Evolutionary conservation across 2,329 filamentous ascomycete species (phyloP).

Genomic region (Spiromastix sp.): DNA sequence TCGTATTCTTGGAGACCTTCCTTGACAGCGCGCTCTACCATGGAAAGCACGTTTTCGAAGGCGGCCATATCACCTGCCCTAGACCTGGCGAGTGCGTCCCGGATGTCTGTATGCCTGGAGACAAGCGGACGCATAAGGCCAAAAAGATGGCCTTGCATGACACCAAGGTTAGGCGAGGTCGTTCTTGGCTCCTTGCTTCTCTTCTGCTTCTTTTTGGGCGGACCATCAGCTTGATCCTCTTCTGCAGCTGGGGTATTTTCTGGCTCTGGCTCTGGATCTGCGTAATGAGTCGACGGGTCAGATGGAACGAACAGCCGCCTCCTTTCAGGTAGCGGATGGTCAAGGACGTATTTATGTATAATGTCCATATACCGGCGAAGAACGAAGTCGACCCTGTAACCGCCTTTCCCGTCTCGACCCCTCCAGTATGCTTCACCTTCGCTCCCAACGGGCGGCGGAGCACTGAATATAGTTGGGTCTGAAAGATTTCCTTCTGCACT

Average conservation of each 20-base stretch:
- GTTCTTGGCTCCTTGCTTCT: conserved; percentile 33
- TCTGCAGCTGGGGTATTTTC: conserved; percentile 17
- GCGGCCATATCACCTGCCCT: conserved; percentile 60
- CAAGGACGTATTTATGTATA: conserved; percentile 66
- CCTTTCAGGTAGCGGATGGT: conserved; percentile 52
- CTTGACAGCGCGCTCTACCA: conserved; percentile 67
- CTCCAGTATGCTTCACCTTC: conserved; percentile 67
- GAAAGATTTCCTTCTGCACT: conserved; percentile 91
- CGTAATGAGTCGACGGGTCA: conserved; percentile 30
- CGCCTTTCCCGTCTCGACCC: conserved; percentile 65
- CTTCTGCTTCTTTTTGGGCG: conserved; percentile 40
- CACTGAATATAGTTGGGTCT: conserved; percentile 77
- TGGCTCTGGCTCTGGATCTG: conserved; percentile 13
- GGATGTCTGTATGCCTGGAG: conserved; percentile 66
- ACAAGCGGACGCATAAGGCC: conserved; percentile 79
- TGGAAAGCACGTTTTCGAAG: conserved; percentile 64
- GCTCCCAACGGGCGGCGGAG: conserved; percentile 51
- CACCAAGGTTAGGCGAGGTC: conserved; percentile 56
- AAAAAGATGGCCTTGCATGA: conserved; percentile 88
- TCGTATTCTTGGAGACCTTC: conserved; percentile 60
- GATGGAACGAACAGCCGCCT: conserved; percentile 62
- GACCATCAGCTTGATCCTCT: conserved; percentile 30
- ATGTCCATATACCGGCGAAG: conserved; percentile 85
- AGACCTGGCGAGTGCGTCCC: conserved; percentile 67
- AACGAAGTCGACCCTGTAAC: conserved; percentile 81